Conservation (phyloP, 1,284 basidiomycete species). For the Anthracocystis setariae region DNA sequence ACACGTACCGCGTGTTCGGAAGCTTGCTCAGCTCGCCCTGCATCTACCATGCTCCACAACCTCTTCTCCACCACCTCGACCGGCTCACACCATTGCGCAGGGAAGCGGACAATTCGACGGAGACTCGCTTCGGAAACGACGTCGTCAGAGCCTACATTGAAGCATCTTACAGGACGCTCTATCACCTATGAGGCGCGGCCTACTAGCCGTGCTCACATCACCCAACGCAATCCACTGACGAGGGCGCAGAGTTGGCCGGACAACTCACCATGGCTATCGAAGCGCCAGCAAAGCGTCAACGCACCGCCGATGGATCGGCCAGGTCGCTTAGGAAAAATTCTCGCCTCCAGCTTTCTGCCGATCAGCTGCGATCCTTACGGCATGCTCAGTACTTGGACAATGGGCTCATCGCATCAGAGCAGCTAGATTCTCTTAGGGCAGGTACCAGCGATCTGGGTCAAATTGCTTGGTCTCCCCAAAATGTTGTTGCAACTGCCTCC, state of each 20-base stretch:
- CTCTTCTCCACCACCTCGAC: no score
- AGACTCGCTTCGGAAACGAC: no score
- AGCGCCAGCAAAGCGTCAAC: slow-evolving; percentile 29
- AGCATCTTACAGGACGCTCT: no score
- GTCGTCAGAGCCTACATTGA: no score
- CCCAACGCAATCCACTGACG: no score
- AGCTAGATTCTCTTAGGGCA: slow-evolving; percentile 8
- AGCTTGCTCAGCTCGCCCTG: neutral
- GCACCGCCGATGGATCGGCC: slow-evolving; percentile 6
- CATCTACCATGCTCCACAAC: neutral
- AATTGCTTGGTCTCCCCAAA: slow-evolving; percentile 45
- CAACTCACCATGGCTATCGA: slow-evolving; percentile 32
- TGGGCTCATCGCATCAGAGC: slow-evolving; percentile 15
- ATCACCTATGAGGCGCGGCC: no score
- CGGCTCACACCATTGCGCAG: no score
- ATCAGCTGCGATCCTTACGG: slow-evolving; percentile 20
- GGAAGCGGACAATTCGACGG: no score
- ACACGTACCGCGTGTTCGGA: neutral
- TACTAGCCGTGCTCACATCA: no score
- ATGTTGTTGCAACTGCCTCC: slow-evolving; percentile 36
- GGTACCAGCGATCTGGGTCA: slow-evolving; percentile 14
- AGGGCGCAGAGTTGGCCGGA: no score
- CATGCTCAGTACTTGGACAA: slow-evolving; percentile 34
- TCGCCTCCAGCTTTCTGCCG: slow-evolving; percentile 6
- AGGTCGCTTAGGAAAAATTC: slow-evolving; percentile 1